Evolutionary conservation across 1,284 basidiomycete species (phyloP), one percentile per base, ranked within the genome.

Genomic region (Chondrostereum purpureum): DNA sequence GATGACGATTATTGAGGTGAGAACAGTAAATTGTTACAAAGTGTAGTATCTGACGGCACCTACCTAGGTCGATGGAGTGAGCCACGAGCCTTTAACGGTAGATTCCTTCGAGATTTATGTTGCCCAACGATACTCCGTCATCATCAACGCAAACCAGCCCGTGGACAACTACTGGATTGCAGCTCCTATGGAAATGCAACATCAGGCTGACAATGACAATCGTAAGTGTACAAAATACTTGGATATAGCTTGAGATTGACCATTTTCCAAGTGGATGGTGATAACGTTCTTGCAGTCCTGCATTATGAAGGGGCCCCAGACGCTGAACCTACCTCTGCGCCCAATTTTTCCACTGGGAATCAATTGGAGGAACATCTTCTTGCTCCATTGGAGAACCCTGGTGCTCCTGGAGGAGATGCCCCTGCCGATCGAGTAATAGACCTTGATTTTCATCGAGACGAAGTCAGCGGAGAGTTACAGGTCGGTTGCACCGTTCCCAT

Each of bases 41-140:
- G n/a, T n/a, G n/a, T n/a, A n/a, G n/a, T n/a, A n/a, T n/a, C n/a
- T n/a, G n/a, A n/a, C n/a, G 16, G 12, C 23, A 11, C 23, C 12
- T 12, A 8, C 10, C 2, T 13, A 78, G 57, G 65, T 61, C 1
- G 75, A 78, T 53, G 71, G 73, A 42, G 60, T 66, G 38, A 72
- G 72, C 50, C 58, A 62, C 8, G 61, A 69, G 44, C 71, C 71
- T 3, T 67, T 64, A 54, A 57, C 60, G 1, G 64, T 73, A 43
- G 69, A 70, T 48, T 53, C 57, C 16, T 55, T 78, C 41, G 61
- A 70, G 3, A 59, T 78, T 39, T 55, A 68, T 1, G 72, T 70
- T 41, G 75, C 73, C 0, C 76, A 78, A 56, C 66, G 77, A 34
- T 77, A 74, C 59, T 73, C 73, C 0, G 58, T 77, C 41, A 65